Evolutionary conservation across 257 asterid genomes (phyloP).

Genomic region (Handroanthus guayacan): DNA sequence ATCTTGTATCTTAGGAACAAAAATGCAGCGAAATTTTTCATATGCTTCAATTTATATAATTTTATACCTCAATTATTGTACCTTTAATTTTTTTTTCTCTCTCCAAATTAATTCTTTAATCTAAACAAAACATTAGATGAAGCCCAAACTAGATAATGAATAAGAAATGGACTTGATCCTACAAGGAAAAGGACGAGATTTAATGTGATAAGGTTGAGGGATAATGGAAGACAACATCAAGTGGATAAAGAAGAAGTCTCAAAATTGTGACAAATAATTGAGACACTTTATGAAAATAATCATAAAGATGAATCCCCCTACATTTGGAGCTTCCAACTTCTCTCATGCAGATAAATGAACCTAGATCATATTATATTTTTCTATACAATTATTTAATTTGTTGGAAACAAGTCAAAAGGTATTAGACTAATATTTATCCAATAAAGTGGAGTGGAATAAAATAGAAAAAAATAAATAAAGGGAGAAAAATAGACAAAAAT

Average conservation of each 20-base stretch:
- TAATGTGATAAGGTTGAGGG: slow-evolving; percentile 37
- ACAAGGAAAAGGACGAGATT: slow-evolving; percentile 20
- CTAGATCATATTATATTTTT: slow-evolving; percentile 20
- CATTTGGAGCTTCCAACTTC: slow-evolving; percentile 42
- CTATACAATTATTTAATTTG: slow-evolving; percentile 8
- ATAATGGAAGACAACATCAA: slow-evolving; percentile 49
- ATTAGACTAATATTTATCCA: neutral
- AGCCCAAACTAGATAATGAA: slow-evolving; percentile 27
- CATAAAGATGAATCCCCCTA: slow-evolving; percentile 44
- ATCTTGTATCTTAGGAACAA: too few species aligned
- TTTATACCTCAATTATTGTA: too few species aligned
- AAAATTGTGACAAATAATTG: slow-evolving; percentile 40
- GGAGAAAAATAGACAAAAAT: slow-evolving; percentile 27
- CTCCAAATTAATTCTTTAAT: too few species aligned
- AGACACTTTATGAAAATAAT: slow-evolving; percentile 36
- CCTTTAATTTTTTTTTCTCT: too few species aligned
- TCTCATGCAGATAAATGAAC: neutral
- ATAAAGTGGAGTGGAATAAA: slow-evolving; percentile 30
- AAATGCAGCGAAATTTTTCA: too few species aligned
- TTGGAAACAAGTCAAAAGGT: slow-evolving; percentile 34
- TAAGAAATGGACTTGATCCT: slow-evolving; percentile 10
- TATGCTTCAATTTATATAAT: too few species aligned
- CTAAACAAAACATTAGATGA: neutral
- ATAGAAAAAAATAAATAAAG: neutral
- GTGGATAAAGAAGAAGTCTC: slow-evolving; percentile 33